Percentiles rank a stretch among this genome's conserved stretches.
phyloP scores from a whole-genome alignment of 345 rosid species.

The Ceriops tagal region DNA sequence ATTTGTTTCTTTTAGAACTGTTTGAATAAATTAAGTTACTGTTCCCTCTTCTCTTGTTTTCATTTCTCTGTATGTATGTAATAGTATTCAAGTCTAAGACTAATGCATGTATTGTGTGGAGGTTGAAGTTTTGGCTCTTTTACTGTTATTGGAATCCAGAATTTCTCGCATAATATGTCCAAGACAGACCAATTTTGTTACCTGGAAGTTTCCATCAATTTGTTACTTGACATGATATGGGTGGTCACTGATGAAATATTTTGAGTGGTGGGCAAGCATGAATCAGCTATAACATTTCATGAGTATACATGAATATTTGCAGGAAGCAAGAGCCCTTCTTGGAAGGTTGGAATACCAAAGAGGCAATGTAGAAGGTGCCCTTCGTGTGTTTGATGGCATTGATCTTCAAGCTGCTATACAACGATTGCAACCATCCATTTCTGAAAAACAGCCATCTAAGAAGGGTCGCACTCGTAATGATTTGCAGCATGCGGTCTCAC shows the following conservation, averaged over 20 bases:
- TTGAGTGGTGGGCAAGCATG: neutral
- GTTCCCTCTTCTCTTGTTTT: too few relatives aligned
- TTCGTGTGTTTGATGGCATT: slow-evolving; percentile 89
- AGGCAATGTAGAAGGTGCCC: slow-evolving; percentile 91
- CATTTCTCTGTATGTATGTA: too few relatives aligned
- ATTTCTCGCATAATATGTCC: too few relatives aligned
- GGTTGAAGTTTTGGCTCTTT: too few relatives aligned
- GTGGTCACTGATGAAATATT: neutral
- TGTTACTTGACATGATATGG: too few relatives aligned
- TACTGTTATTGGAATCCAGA: too few relatives aligned
- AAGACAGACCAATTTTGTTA: too few relatives aligned
- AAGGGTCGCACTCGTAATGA: slow-evolving; percentile 53
- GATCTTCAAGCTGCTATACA: slow-evolving; percentile 86
- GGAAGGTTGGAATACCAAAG: slow-evolving; percentile 92
- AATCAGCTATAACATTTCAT: slow-evolving; percentile 11
- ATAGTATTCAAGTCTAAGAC: too few relatives aligned
- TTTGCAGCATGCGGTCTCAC: slow-evolving; percentile 45
- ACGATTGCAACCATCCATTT: slow-evolving; percentile 52
- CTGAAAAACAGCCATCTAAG: slow-evolving; percentile 50
- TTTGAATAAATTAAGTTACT: too few relatives aligned
- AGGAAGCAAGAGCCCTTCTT: slow-evolving; percentile 98
- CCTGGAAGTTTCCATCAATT: too few relatives aligned
- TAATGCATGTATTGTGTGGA: too few relatives aligned
- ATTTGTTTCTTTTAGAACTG: too few relatives aligned
- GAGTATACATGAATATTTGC: slow-evolving; percentile 15